Percentiles rank a stretch among this genome's conserved stretches.
These are phyloP conservation scores for Aspergillus campestris DNA, from an alignment of 495 filamentous ascomycete species.

Conservation along the genomic window DNA sequence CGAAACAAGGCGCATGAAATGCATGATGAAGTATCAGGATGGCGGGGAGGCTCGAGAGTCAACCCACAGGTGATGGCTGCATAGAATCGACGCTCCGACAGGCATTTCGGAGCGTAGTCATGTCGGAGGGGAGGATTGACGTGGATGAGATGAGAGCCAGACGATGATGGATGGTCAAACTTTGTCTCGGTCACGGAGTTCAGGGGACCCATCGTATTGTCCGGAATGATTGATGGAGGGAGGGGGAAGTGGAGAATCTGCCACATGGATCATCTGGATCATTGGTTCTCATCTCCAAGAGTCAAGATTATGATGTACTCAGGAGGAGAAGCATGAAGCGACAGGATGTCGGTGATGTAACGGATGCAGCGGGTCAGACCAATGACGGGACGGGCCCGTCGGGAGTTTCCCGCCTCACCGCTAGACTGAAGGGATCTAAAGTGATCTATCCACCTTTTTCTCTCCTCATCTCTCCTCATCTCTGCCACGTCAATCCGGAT, in stretches of 20 bases:
- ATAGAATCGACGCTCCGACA: background rate
- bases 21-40: background rate
- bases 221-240: background rate
- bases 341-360: background rate
- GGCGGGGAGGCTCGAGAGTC: background rate
- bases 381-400: background rate
- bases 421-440: slow-evolving; percentile 15
- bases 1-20: background rate
- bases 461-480: background rate
- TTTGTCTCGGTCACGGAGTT: slow-evolving; percentile 9
- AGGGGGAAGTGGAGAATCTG: background rate
- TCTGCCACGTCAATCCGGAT: slow-evolving; percentile 15
- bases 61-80: background rate
- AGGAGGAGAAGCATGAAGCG: slow-evolving; percentile 1
- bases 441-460: slow-evolving; percentile 1
- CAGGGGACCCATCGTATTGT: slow-evolving; percentile 1
- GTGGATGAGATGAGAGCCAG: slow-evolving; percentile 13
- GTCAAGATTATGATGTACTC: too few relatives aligned
- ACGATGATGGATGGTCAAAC: slow-evolving; percentile 2
- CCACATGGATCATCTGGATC: too few relatives aligned
- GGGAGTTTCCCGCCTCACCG: slow-evolving; percentile 22
- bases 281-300: too few relatives aligned
- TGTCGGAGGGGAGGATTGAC: slow-evolving; percentile 9
- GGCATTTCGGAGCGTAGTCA: background rate
- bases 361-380: background rate